These are phyloP conservation scores for Chalciporus piperatus DNA, from an alignment of 768 basidiomycete genomes.

Conservation along the genomic window DNA sequence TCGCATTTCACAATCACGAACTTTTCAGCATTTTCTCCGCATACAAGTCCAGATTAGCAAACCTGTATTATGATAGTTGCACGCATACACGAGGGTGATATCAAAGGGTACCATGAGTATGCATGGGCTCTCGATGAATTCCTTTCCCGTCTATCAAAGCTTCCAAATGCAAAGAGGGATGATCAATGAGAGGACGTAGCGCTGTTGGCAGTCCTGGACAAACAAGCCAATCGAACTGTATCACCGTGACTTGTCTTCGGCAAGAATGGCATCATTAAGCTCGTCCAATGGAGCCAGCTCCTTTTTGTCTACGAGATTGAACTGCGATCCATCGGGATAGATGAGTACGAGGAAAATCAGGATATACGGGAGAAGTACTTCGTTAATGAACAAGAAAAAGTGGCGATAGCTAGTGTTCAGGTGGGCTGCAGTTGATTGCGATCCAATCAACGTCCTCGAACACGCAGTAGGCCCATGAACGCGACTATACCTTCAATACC, in stretches of 20 bases:
- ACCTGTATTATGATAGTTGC: conserved; percentile 8
- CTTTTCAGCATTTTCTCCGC: neutral
- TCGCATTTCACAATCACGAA: neutral
- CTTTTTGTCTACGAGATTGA: conserved; percentile 94
- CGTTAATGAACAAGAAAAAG: conserved; percentile 95
- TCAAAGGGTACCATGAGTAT: conserved; percentile 7
- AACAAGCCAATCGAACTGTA: neutral
- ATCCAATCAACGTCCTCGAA: neutral
- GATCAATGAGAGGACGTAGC: neutral
- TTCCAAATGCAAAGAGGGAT: neutral
- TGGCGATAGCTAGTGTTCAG: conserved; percentile 98
- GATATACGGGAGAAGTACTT: conserved; percentile 51
- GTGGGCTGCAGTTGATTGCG: conserved; percentile 59
- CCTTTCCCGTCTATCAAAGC: neutral
- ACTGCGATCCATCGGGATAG: conserved; percentile 42
- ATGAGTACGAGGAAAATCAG: conserved; percentile 6
- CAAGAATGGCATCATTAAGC: conserved; percentile 86
- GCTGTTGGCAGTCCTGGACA: too few species aligned
- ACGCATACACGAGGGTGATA: conserved; percentile 12
- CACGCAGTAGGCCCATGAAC: neutral
- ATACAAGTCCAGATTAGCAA: conserved; percentile 3
- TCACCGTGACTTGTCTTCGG: conserved; percentile 46
- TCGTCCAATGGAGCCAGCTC: conserved; percentile 94
- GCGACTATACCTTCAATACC: conserved; percentile 84
- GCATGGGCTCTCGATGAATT: neutral